Base-by-base conservation (phyloP, 371 early-diverging fungal genomes). In the Haplosporangium sp. region DNA sequence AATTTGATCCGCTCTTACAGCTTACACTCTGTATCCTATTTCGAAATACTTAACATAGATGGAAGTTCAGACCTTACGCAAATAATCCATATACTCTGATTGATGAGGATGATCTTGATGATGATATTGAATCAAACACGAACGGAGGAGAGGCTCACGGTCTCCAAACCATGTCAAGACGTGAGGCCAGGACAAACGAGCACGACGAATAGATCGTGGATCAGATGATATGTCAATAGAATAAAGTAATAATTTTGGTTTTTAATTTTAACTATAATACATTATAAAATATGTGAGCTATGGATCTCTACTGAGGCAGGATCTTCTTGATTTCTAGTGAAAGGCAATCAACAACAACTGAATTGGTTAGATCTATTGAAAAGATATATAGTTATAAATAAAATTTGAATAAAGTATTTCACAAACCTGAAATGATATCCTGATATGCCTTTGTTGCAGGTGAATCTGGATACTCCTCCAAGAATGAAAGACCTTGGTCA, bases 381-480 rank as follows among this genome's bases (percentile, higher is more conserved):
- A 59, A 59, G 7, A 59, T 6, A 7, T 2, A 3, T 5, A 59
- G 27, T 27, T 13, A 27, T 27, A 27, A 27, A 27, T 27, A 11
- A 17, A 44, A 39, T 11, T 42, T 17, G 44, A 20, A 52, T 44
- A 56, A 42, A 57, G 10, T 4, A 27, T 10, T 20, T 1, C 3
- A 39, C 61, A 35, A 66, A 62, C 70, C 67, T 42, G 65, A 2
- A 42, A 79, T 79, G 60, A 98, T 91, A 27, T 84, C 82, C 62
- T 86, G 75, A 70, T 95, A 96, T 7, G 96, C 95, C 52, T 70
- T 72, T 50, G 91, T 89, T 0, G 98, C 96, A 0, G 96, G 95
- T 27, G 96, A 95, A 61, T 96, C 95, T 6, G 95, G 94, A 83
- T 91, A 90, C 45, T 92, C 88, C 55, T 96, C 97, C 82, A 96